Evolutionary conservation across 176 grass and related monocot species (phyloP).

Genomic region (Bothriochloa decipiens): DNA sequence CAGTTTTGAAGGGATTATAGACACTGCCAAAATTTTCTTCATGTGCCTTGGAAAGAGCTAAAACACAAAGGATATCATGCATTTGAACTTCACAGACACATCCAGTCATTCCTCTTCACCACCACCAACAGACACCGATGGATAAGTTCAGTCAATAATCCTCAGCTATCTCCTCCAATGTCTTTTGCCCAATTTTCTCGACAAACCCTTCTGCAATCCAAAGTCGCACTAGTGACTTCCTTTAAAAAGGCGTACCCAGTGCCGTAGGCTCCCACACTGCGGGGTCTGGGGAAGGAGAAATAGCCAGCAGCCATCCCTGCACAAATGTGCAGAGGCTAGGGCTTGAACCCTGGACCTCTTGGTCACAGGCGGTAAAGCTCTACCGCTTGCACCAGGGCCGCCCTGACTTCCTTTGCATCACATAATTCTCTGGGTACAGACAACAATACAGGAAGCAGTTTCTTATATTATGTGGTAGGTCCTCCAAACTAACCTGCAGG

Average conservation of each 20-base stretch:
- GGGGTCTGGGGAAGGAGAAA: too few relatives aligned
- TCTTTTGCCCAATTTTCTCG: neutral
- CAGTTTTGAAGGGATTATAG: conserved; percentile 24
- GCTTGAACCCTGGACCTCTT: too few relatives aligned
- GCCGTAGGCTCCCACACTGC: too few relatives aligned
- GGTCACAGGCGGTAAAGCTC: too few relatives aligned
- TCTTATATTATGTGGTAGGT: conserved; percentile 46
- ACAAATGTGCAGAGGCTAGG: too few relatives aligned
- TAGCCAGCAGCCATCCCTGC: too few relatives aligned
- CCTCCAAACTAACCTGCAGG: conserved; percentile 44
- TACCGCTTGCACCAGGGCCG: too few relatives aligned
- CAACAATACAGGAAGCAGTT: conserved; percentile 50
- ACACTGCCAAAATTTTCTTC: conserved; percentile 23
- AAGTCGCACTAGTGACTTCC: conserved; percentile 39
- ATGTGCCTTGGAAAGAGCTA: conserved; percentile 7
- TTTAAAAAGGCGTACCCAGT: too few relatives aligned
- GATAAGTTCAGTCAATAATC: conserved; percentile 24
- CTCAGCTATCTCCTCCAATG: conserved; percentile 13
- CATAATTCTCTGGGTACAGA: conserved; percentile 51
- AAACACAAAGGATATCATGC: conserved; percentile 25
- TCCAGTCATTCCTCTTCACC: conserved; percentile 11
- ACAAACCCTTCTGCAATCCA: conserved; percentile 50
- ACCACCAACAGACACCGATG: conserved; percentile 11
- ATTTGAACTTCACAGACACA: conserved; percentile 8
- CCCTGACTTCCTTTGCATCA: conserved; percentile 36